These are phyloP conservation scores for Candida ovalis DNA, from an alignment of 805 yeast genomes.

Conservation along the genomic window DNA sequence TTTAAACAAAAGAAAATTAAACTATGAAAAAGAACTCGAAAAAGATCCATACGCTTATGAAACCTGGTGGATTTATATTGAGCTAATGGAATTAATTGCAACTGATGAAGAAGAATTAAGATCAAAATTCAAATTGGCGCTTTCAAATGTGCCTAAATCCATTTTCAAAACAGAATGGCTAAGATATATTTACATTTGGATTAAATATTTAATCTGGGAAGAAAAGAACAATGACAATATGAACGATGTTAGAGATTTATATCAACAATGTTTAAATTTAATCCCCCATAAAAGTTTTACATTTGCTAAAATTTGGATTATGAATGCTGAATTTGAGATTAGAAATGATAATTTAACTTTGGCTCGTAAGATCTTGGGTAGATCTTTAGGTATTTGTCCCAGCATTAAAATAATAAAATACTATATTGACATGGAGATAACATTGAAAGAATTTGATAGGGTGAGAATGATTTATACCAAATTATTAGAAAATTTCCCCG, in stretches of 20 bases:
- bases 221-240: conserved; percentile 46
- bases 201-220: conserved; percentile 56
- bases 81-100: conserved; percentile 38
- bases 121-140: conserved; percentile 42
- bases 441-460: conserved; percentile 74
- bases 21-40: conserved; percentile 47
- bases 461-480: conserved; percentile 70
- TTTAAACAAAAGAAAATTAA: conserved; percentile 47
- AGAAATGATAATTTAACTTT: conserved; percentile 47
- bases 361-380: conserved; percentile 71
- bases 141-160: conserved; percentile 38
- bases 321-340: conserved; percentile 67
- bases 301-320: conserved; percentile 71
- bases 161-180: conserved; percentile 47
- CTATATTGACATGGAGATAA: conserved; percentile 66
- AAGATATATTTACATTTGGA: conserved; percentile 68
- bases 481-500: conserved; percentile 49
- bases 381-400: conserved; percentile 64
- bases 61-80: conserved; percentile 77
- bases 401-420: conserved; percentile 53
- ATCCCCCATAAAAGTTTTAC: conserved; percentile 62
- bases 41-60: conserved; percentile 59
- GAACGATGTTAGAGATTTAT: conserved; percentile 46
- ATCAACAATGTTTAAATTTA: conserved; percentile 42
- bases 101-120: conserved; percentile 27